Evolutionary conservation across 108 stramenopile genomes (phyloP), one percentile per base, ranked within the genome.

Genomic region (Nannochloropsis gaditana): DNA sequence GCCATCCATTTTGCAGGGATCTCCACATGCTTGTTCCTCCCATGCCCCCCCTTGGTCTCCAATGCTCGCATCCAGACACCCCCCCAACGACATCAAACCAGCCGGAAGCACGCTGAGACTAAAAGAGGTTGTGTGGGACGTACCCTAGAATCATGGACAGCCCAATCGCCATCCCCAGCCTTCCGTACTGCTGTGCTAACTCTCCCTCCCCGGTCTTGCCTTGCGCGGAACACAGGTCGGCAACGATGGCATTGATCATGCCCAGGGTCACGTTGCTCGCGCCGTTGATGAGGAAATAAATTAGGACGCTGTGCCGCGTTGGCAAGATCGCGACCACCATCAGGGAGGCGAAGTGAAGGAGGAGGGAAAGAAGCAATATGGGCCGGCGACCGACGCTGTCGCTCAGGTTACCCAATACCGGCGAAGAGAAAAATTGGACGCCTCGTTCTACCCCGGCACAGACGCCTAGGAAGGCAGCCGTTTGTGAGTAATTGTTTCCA

Each of bases 211-310:
- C 59, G 4, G 59, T 73, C 59, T 73, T 73, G 4, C 19, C 59
- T n/a, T 73, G 59, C 19, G 59, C 59, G 59, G 59, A n/a, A n/a
- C 59, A 73, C 8, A 73, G 59, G 8, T 73, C 59, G 15, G 59
- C 59, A n/a, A 73, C 59, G 59, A n/a, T 73, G 15, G 59, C 59
- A n/a, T 73, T 73, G 59, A 73, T 73, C 59, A 73, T 73, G 15
- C 59, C 59, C 15, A n/a, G n/a, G 5, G 59, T 73, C 59, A 73
- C 59, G 59, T 73, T 73, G 59, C 15, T n/a, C 5, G 19, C 59
- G 59, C 59, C 59, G n/a, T 73, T 73, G n/a, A 73, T 73, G 19
- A 73, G 15, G 0, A 73, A 73, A 6, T 73, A 73, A 2, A 73
- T n/a, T 2, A 73, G n/a, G 59, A 73, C 59, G 15, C 19, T 73